A percentile compares a stretch with the other conserved stretches of the same genome.
Evolutionary conservation across 1,284 basidiomycete genomes (phyloP).

Genomic region (Cystobasidiaceae sp.): DNA sequence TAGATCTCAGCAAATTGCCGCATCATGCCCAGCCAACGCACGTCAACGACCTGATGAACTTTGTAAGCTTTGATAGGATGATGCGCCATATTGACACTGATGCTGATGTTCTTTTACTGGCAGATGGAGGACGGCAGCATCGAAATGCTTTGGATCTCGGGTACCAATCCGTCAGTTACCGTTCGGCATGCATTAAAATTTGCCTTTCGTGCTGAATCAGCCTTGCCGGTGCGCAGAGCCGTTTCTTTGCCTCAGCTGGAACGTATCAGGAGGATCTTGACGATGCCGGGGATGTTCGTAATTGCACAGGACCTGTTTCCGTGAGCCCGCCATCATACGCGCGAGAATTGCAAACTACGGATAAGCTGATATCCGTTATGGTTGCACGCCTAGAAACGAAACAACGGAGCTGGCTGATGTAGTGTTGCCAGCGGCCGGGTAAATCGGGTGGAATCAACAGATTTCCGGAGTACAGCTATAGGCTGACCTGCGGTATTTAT

Average conservation of each 20-base stretch:
- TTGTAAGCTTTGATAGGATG: background rate
- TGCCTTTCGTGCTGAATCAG: too few relatives aligned
- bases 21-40: slow-evolving; percentile 7
- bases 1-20: slow-evolving; percentile 7
- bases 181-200: background rate
- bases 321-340: background rate
- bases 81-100: background rate
- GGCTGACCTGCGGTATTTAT: background rate
- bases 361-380: background rate
- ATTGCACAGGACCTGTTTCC: slow-evolving; percentile 19
- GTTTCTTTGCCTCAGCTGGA: slow-evolving; percentile 10
- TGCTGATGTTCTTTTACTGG: background rate
- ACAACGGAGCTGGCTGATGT: slow-evolving; percentile 17
- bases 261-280: slow-evolving; percentile 4
- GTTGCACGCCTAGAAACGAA: background rate
- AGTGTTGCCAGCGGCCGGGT: slow-evolving; percentile 20
- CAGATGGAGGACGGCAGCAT: slow-evolving; percentile 15
- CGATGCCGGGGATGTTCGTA: slow-evolving; percentile 6
- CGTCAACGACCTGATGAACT: slow-evolving; percentile 21
- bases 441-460: background rate
- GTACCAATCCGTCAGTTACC: slow-evolving; percentile 2
- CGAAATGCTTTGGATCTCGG: slow-evolving; percentile 24
- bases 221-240: background rate
- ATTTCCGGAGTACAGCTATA: background rate
- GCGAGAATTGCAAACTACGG: background rate